phyloP scores from a whole-genome alignment of 78 protist species.

The Tieghemostelium lacteum region DNA sequence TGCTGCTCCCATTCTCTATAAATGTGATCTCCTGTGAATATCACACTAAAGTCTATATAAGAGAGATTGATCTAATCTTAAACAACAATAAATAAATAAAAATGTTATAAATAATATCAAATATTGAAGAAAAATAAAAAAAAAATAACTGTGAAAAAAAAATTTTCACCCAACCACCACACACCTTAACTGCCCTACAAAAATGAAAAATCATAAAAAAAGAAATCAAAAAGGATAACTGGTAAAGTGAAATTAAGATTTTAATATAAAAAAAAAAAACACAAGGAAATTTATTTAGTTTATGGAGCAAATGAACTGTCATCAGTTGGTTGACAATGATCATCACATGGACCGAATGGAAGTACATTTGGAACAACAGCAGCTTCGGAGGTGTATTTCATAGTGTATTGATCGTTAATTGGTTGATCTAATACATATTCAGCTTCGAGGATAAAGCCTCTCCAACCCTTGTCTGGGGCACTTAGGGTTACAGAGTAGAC shows the following conservation, averaged over 20 bases:
- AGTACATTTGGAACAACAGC: slow-evolving; percentile 71
- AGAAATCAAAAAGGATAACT: too few relatives aligned
- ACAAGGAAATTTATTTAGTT: too few relatives aligned
- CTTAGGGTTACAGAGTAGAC: slow-evolving; percentile 35
- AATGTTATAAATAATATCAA: too few relatives aligned
- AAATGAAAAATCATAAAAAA: too few relatives aligned
- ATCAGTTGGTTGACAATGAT: too few relatives aligned
- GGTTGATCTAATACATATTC: slow-evolving; percentile 3
- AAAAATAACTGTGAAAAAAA: not conserved
- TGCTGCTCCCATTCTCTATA: not conserved
- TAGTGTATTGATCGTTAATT: slow-evolving; percentile 36
- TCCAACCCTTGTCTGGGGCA: slow-evolving; percentile 61
- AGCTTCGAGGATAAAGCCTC: slow-evolving; percentile 73
- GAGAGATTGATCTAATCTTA: not conserved
- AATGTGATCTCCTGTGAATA: not conserved
- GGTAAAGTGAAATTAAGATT: too few relatives aligned
- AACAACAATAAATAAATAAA: too few relatives aligned
- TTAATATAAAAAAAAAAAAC: too few relatives aligned
- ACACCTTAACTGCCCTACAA: too few relatives aligned
- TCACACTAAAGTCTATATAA: not conserved
- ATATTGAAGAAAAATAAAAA: not conserved
- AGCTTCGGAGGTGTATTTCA: slow-evolving; percentile 56
- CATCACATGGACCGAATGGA: slow-evolving; percentile 80
- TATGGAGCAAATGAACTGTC: too few relatives aligned
- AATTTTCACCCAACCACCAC: too few relatives aligned